Percentiles rank a stretch among this genome's conserved stretches.
These are phyloP conservation scores for Ehretia macrophylla DNA, from an alignment of 257 asterid genomes.

Conservation along the genomic window DNA sequence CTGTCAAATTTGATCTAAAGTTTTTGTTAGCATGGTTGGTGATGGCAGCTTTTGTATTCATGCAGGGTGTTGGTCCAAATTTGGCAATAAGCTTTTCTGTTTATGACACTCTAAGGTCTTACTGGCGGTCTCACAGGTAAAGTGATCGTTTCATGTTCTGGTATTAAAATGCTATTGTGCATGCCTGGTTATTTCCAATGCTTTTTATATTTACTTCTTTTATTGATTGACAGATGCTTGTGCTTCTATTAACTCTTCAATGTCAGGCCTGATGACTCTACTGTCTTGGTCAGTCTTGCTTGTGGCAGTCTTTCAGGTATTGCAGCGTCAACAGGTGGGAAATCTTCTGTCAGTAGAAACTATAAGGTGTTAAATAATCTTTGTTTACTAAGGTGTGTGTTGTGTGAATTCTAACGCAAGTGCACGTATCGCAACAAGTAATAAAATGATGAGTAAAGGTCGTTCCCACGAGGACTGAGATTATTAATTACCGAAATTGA, in stretches of 20 bases:
- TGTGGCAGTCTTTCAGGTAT: constrained; percentile 89
- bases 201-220: neutral
- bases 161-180: too few relatives aligned
- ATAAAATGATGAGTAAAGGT: too few relatives aligned
- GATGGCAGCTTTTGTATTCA: constrained; percentile 16
- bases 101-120: constrained; percentile 62
- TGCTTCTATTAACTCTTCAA: constrained; percentile 19
- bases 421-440: too few relatives aligned
- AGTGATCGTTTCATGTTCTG: neutral
- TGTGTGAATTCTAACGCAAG: too few relatives aligned
- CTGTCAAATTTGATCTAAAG: neutral
- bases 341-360: too few relatives aligned
- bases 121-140: constrained; percentile 68
- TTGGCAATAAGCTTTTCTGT: constrained; percentile 83
- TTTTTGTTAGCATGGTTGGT: constrained; percentile 13
- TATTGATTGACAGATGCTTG: constrained; percentile 1
- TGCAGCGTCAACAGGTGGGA: constrained; percentile 74
- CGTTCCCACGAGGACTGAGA: too few relatives aligned
- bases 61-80: constrained; percentile 85
- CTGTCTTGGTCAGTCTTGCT: constrained; percentile 61
- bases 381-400: too few relatives aligned
- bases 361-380: too few relatives aligned
- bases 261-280: constrained; percentile 68
- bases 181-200: neutral
- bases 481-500: too few relatives aligned